These are phyloP conservation scores for Thelonectria blattea DNA, from an alignment of 2,329 filamentous ascomycete genomes.

Conservation along the genomic window DNA sequence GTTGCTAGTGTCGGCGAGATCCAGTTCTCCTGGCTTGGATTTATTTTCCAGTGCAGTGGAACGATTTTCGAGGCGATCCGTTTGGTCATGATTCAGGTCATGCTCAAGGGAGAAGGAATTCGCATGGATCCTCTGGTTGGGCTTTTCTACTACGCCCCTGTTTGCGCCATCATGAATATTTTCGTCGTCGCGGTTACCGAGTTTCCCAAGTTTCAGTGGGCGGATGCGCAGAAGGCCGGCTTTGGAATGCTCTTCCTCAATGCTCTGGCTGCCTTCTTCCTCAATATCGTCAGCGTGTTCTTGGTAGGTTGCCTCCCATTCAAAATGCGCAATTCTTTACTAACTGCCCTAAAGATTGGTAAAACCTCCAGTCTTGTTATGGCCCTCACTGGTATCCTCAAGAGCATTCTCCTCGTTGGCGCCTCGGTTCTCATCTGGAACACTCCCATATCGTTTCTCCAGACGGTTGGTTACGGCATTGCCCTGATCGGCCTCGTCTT, in stretches of 20 bases:
- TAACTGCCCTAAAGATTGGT: constrained; percentile 66
- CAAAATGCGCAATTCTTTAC: constrained; percentile 19
- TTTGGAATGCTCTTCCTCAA: constrained; percentile 71
- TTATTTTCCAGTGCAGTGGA: constrained; percentile 74
- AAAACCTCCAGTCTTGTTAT: constrained; percentile 87
- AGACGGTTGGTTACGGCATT: constrained; percentile 79
- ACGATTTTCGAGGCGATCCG: constrained; percentile 82
- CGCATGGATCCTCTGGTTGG: constrained; percentile 91
- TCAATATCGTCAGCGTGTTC: constrained; percentile 87
- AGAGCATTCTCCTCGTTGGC: constrained; percentile 83
- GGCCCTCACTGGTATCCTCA: constrained; percentile 84
- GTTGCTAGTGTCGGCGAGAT: constrained; percentile 68
- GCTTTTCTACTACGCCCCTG: constrained; percentile 87
- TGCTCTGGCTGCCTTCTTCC: constrained; percentile 77
- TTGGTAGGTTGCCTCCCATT: constrained; percentile 62
- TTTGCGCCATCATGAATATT: constrained; percentile 82
- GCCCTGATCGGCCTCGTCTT: constrained; percentile 61
- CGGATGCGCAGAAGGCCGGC: constrained; percentile 70
- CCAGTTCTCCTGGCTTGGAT: constrained; percentile 69
- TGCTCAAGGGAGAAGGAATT: constrained; percentile 76
- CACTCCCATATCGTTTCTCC: constrained; percentile 72
- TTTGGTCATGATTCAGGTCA: constrained; percentile 83
- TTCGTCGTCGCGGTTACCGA: constrained; percentile 74
- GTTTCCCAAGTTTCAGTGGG: constrained; percentile 67
- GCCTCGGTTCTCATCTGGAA: constrained; percentile 80